Evolutionary conservation across 306 rosid species (phyloP).

Genomic region (Clitoria ternatea): DNA sequence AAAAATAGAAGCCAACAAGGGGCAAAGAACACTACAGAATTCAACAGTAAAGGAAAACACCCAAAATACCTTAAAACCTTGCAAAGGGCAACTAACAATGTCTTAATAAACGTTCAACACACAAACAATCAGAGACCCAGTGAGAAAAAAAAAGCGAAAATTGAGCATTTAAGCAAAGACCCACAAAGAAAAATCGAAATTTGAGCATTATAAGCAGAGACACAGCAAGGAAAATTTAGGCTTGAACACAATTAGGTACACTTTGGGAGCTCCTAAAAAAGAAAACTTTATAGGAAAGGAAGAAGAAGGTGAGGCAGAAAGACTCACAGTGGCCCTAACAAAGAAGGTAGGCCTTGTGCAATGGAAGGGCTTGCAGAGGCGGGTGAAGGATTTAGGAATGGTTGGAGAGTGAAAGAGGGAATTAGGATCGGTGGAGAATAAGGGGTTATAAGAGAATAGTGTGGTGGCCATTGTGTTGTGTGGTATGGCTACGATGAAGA

Average conservation of each 20-base stretch:
- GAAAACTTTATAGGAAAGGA: background rate
- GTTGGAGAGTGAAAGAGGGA: constrained; percentile 37
- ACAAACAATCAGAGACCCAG: background rate
- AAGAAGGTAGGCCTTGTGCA: constrained; percentile 47
- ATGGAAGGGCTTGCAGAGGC: constrained; percentile 60
- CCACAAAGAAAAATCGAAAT: constrained; percentile 8
- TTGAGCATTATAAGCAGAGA: constrained; percentile 11
- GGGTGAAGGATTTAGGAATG: constrained; percentile 58
- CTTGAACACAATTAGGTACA: background rate
- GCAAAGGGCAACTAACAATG: background rate
- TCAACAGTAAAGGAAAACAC: background rate
- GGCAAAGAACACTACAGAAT: background rate
- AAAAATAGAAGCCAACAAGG: background rate
- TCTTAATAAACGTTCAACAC: background rate
- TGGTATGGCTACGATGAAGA: background rate
- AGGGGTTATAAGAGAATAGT: constrained; percentile 52
- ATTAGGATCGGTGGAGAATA: constrained; percentile 36
- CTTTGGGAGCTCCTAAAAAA: background rate
- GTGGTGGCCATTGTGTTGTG: constrained; percentile 34
- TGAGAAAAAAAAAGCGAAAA: too few relatives aligned
- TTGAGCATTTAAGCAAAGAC: background rate
- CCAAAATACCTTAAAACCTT: background rate
- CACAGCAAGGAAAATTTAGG: constrained; percentile 24
- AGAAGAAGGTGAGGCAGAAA: background rate
- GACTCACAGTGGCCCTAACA: constrained; percentile 63